These are phyloP conservation scores for Pleurotus djamor DNA, from an alignment of 768 basidiomycete species.

Conservation along the genomic window DNA sequence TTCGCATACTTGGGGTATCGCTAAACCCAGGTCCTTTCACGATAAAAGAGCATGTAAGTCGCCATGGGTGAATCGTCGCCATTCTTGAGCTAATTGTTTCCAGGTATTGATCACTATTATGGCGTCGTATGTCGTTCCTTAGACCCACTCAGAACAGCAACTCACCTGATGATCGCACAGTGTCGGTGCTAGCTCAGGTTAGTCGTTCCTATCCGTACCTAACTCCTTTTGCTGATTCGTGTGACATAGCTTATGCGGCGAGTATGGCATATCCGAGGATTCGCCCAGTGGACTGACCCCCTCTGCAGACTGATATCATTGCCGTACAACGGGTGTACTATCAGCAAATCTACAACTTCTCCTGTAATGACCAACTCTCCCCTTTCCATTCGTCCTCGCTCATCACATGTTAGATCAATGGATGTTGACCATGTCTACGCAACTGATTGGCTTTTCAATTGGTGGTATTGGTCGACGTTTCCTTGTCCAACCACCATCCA, in stretches of 20 bases:
- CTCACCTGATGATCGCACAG: conserved; percentile 24
- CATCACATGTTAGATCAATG: conserved; percentile 55
- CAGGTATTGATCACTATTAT: conserved; percentile 59
- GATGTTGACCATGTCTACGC: conserved; percentile 75
- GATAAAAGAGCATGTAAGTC: conserved; percentile 69
- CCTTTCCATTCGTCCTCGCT: background rate
- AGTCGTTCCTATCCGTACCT: background rate
- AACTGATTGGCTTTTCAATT: conserved; percentile 81
- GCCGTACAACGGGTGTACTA: conserved; percentile 77
- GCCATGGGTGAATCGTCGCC: conserved; percentile 24
- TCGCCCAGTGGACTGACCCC: background rate
- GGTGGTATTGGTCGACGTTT: conserved; percentile 72
- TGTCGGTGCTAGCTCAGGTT: conserved; percentile 55
- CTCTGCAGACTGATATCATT: conserved; percentile 53
- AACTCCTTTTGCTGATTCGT: background rate
- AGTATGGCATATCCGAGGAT: background rate
- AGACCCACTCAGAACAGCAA: background rate
- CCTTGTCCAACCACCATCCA: conserved; percentile 69
- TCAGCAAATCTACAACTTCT: conserved; percentile 57
- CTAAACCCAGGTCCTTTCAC: conserved; percentile 74
- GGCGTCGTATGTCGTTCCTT: conserved; percentile 16
- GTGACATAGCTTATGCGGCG: background rate
- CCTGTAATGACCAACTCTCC: conserved; percentile 34
- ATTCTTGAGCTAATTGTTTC: conserved; percentile 8
- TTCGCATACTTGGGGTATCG: conserved; percentile 47